Conservation (phyloP, 768 basidiomycete genomes). For the Tricholoma flavovirens region DNA sequence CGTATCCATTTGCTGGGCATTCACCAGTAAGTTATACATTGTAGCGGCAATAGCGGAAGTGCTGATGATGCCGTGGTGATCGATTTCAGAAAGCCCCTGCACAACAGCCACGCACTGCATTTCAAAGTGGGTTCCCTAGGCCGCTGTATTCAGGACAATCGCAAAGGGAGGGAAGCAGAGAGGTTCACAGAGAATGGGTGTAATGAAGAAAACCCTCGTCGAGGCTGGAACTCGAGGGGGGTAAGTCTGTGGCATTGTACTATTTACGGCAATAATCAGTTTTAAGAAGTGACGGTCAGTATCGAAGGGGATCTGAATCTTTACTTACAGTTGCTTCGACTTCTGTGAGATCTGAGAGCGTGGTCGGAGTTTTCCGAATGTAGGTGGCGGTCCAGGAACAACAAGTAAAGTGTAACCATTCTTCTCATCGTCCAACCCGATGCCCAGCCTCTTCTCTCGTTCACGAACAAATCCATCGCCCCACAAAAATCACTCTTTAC, state of each 20-base stretch:
- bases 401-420: conserved; percentile 3
- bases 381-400: conserved; percentile 5
- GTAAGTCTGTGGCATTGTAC: neutral
- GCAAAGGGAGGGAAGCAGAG: conserved; percentile 11
- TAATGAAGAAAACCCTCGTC: neutral
- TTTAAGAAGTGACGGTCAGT: neutral
- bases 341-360: too few species aligned
- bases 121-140: conserved; percentile 14
- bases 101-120: conserved; percentile 18
- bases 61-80: conserved; percentile 1
- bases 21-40: conserved; percentile 16
- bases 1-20: conserved; percentile 17
- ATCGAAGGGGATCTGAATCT: neutral
- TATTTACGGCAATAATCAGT: neutral
- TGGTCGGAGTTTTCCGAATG: conserved; percentile 22
- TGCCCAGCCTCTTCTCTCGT: conserved; percentile 75
- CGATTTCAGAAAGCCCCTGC: conserved; percentile 6
- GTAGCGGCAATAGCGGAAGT: neutral
- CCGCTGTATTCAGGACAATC: conserved; percentile 17
- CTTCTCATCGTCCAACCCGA: conserved; percentile 37
- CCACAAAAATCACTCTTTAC: conserved; percentile 31
- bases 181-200: conserved; percentile 5
- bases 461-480: conserved; percentile 57
- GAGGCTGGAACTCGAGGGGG: conserved; percentile 5
- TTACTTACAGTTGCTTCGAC: neutral